Conservation (phyloP, 2,329 filamentous ascomycete species). For the Pseudodiploospora longispora region DNA sequence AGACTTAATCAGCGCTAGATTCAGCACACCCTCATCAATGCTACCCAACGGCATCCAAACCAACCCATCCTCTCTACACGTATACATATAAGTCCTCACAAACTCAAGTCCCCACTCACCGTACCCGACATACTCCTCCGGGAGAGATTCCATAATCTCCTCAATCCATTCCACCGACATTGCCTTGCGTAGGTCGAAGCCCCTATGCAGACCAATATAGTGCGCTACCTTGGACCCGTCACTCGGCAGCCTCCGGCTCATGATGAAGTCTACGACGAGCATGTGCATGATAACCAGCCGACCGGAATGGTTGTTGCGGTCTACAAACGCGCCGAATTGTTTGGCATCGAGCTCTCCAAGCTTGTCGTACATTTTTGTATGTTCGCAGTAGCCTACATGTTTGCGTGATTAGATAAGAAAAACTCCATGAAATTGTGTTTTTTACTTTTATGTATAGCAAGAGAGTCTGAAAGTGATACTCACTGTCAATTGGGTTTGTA, state of each 20-base stretch:
- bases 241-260: slow-evolving; percentile 13
- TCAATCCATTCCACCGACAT: slow-evolving; percentile 31
- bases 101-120: slow-evolving; percentile 24
- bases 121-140: slow-evolving; percentile 21
- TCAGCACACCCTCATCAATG: too few relatives aligned
- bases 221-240: not conserved
- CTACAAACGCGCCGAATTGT: slow-evolving; percentile 24
- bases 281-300: slow-evolving; percentile 31
- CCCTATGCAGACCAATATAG: slow-evolving; percentile 6
- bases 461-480: slow-evolving; percentile 1
- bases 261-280: slow-evolving; percentile 23
- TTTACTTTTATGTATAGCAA: not conserved
- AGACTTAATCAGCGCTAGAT: too few relatives aligned
- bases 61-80: too few relatives aligned
- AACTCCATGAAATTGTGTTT: not conserved
- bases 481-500: slow-evolving; percentile 21
- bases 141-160: slow-evolving; percentile 24
- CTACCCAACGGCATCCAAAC: too few relatives aligned
- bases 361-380: slow-evolving; percentile 20
- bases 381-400: slow-evolving; percentile 16
- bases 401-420: slow-evolving; percentile 4
- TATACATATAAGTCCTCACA: slow-evolving; percentile 5
- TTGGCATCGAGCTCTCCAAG: slow-evolving; percentile 18
- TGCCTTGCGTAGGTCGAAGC: slow-evolving; percentile 13
- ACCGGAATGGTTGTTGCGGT: slow-evolving; percentile 20